Base-by-base conservation (phyloP, 73 alveolate genomes). In the Paramecium primaurelia region DNA sequence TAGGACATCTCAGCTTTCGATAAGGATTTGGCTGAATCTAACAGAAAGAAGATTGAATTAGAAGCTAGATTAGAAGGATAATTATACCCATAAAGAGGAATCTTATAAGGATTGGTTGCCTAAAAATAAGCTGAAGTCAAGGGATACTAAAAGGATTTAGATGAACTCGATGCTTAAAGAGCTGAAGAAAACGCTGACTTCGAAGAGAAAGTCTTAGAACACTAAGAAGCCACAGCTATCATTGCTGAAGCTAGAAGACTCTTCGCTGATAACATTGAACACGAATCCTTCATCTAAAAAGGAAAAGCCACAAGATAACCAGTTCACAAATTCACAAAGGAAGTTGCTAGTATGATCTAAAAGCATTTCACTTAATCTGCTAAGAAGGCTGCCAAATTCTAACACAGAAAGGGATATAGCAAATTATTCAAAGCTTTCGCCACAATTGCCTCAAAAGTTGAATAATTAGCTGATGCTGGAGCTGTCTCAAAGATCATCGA, bases 321-420 rank as follows among this genome's bases (percentile, higher is more conserved):
- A 45, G 91, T 20, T 3, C 75, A 49, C 91, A 25, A 40, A 40
- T 32, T 80, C 91, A 80, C 91, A 77, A 42, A 80, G 77, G 91
- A 80, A 45, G 37, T 44, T 80, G 91, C 91, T 25, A 42, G 28
- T n/a, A 32, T 80, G 64, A 80, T 80, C 91, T 80, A 80, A 80
- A 80, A 80, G 91, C 91, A 80, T 59, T 80, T 80, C 91, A 80
- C 47, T 1, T 9, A 10, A 80, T 80, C 91, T 26, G 71, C 91
- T 64, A 80, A 80, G 91, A 80, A 42, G 30, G 58, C 91, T 42
- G 71, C 91, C 9, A 80, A 80, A 80, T 80, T 80, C 91, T 25
- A 40, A 22, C 91, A 80, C 91, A 80, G 91, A 80, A 80, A 80
- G 91, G 91, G 91, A 80, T 80, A 80, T n/a, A 42, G 77, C 91